Percentiles rank a stretch among this genome's conserved stretches.
Conservation (phyloP, 164 flowering plant species). For the Aristolochia contorta region DNA sequence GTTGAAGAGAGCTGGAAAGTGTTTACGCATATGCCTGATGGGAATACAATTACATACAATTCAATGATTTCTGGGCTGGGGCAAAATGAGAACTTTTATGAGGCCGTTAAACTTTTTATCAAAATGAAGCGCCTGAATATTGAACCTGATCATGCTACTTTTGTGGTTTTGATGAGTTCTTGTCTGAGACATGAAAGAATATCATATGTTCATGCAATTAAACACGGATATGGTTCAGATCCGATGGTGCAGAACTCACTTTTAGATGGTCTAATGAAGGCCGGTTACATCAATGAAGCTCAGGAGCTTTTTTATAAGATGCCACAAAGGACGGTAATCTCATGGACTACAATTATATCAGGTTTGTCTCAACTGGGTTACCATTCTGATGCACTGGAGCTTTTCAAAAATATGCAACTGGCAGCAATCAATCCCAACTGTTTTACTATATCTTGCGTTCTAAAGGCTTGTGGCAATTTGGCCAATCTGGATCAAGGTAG, state of each 20-base stretch:
- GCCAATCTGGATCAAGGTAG: slow-evolving; percentile 17
- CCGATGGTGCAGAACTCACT: slow-evolving; percentile 17
- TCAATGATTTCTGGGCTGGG: slow-evolving; percentile 74
- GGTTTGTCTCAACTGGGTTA: slow-evolving; percentile 18
- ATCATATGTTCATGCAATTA: slow-evolving; percentile 17
- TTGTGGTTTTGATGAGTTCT: slow-evolving; percentile 17
- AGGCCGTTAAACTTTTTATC: slow-evolving; percentile 40
- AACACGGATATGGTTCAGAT: slow-evolving; percentile 15
- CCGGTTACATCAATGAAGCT: slow-evolving; percentile 17
- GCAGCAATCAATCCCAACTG: slow-evolving; percentile 17
- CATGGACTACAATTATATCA: slow-evolving; percentile 24
- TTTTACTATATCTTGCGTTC: slow-evolving; percentile 20
- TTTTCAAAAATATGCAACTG: slow-evolving; percentile 15
- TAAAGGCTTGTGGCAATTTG: slow-evolving; percentile 20
- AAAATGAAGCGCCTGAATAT: slow-evolving; percentile 31
- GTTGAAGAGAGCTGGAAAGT: slow-evolving; percentile 41
- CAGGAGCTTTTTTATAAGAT: slow-evolving; percentile 14
- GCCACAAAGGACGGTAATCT: slow-evolving; percentile 18
- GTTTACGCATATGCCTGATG: slow-evolving; percentile 38
- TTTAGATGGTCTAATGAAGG: slow-evolving; percentile 17
- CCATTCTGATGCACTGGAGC: slow-evolving; percentile 12
- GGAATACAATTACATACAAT: slow-evolving; percentile 76
- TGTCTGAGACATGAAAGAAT: slow-evolving; percentile 11
- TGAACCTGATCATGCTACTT: slow-evolving; percentile 17
- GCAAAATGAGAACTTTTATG: slow-evolving; percentile 56